A percentile compares a stretch with the other conserved stretches of the same genome.
phyloP scores from a whole-genome alignment of 306 rosid species.

The Begonia masoniana region DNA sequence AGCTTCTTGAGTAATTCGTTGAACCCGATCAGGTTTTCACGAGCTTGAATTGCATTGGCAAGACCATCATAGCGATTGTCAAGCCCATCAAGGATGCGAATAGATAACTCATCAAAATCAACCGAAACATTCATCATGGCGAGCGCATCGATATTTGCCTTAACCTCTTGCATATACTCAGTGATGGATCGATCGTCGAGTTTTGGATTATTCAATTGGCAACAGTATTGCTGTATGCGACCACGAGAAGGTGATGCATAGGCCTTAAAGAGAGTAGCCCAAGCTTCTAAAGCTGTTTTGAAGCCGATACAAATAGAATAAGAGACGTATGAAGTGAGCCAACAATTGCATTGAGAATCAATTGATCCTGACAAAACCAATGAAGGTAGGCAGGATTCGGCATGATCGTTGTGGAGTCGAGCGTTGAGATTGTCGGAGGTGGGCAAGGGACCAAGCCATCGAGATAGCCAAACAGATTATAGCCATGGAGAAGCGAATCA shows the following conservation, averaged over 20 bases:
- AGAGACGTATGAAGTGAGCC: slow-evolving; percentile 1
- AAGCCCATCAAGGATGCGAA: background rate
- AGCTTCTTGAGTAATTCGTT: slow-evolving; percentile 1
- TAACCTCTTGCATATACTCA: background rate
- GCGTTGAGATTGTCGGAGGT: too few relatives aligned
- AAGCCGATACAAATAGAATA: background rate
- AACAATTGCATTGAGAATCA: background rate
- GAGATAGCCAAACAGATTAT: too few relatives aligned
- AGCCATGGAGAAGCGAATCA: too few relatives aligned
- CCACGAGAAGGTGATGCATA: slow-evolving; percentile 3
- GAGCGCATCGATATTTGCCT: background rate
- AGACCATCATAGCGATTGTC: background rate
- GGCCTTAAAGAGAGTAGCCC: background rate
- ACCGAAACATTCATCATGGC: background rate
- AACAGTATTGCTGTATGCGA: background rate
- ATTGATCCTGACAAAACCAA: background rate
- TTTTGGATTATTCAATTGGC: background rate
- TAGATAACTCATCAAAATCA: background rate
- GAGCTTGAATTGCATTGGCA: background rate
- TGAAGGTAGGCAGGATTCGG: background rate
- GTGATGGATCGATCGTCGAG: background rate
- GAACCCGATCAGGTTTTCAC: background rate
- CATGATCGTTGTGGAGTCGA: too few relatives aligned
- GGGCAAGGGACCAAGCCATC: too few relatives aligned
- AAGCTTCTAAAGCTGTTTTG: background rate